Evolutionary conservation across 805 yeast species (phyloP).

Genomic region (Hanseniaspora clermontiae): DNA sequence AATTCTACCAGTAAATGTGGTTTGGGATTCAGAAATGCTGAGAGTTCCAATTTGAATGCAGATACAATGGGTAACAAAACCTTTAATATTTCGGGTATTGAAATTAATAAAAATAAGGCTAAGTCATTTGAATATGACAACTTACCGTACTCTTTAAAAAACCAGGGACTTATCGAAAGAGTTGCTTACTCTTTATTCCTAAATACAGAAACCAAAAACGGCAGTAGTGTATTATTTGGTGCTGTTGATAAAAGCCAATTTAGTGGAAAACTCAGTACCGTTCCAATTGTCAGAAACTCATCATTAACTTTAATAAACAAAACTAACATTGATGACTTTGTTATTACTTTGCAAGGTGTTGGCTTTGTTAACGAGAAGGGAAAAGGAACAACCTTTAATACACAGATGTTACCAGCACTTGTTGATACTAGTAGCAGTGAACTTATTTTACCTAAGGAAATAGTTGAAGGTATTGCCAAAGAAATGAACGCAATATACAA

Average conservation of each 20-base stretch:
- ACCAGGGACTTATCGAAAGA: conserved; percentile 43
- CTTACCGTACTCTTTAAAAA: conserved; percentile 49
- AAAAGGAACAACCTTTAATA: conserved; percentile 18
- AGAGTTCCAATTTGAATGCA: background rate
- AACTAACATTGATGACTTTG: conserved; percentile 17
- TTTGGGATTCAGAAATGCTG: background rate
- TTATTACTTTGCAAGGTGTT: conserved; percentile 23
- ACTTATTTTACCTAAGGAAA: background rate
- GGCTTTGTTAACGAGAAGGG: conserved; percentile 14
- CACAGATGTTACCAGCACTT: conserved; percentile 28
- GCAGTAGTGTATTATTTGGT: conserved; percentile 55
- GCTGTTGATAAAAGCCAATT: conserved; percentile 57
- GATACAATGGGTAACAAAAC: background rate
- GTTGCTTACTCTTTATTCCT: conserved; percentile 53
- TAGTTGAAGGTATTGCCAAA: background rate
- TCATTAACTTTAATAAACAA: conserved; percentile 16
- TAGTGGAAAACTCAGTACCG: conserved; percentile 36
- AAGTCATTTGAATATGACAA: conserved; percentile 37
- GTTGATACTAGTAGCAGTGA: conserved; percentile 48
- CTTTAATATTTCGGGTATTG: background rate
- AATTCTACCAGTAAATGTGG: background rate
- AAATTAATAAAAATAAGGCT: conserved; percentile 2
- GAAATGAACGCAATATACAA: conserved; percentile 36
- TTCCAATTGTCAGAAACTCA: conserved; percentile 38
- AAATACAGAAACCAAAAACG: conserved; percentile 30